Conservation (phyloP, 805 yeast species). For the Kluyveromyces nonfermentans region DNA sequence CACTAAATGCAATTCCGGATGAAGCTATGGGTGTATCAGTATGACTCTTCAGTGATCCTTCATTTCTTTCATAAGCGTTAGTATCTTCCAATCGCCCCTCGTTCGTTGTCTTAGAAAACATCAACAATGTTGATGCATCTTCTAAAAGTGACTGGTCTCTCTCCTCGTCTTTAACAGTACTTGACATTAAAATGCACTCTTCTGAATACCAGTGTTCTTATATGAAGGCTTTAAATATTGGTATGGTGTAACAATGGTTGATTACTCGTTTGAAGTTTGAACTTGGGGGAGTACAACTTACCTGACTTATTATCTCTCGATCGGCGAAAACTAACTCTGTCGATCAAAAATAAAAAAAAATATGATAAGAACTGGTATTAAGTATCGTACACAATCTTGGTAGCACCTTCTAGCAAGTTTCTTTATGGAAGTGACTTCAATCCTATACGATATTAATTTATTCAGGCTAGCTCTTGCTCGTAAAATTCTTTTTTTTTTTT, state of each 20-base stretch:
- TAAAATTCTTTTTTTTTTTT: neutral
- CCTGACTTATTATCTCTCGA: no score
- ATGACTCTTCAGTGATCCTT: neutral
- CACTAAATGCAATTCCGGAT: conserved; percentile 10
- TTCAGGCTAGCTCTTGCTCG: neutral
- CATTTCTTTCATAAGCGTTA: conserved; percentile 8
- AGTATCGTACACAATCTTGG: neutral
- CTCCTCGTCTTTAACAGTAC: neutral
- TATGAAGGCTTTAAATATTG: no score
- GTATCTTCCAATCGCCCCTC: neutral
- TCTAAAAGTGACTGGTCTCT: conserved; percentile 33
- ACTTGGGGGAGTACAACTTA: no score
- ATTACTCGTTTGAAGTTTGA: no score
- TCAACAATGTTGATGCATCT: conserved; percentile 52
- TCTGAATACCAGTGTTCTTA: neutral
- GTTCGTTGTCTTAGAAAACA: conserved; percentile 40
- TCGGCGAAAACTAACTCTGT: neutral
- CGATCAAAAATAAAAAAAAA: neutral
- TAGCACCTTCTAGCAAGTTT: neutral
- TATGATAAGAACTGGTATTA: neutral
- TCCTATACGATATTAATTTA: no score
- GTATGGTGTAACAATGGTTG: no score
- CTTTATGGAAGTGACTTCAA: no score
- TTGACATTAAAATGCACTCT: neutral
- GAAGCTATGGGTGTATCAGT: conserved; percentile 4